Base-by-base conservation (phyloP, 129 eudicot genomes). In the Chrysanthemum lavandulifolium region DNA sequence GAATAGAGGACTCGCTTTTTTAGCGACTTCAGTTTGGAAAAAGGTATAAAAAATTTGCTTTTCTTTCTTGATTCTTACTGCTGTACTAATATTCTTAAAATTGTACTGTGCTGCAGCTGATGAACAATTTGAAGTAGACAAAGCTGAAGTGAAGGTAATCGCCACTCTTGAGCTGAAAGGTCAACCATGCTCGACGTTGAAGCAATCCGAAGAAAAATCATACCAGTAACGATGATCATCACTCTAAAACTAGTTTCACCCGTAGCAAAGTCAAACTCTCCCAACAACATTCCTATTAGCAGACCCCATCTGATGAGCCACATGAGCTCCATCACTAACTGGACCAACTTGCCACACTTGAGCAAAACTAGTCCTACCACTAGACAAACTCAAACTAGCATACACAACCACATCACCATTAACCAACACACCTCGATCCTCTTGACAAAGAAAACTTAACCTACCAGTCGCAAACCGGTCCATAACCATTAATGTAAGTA, bases 301-400 rank as follows among this genome's bases (percentile, higher is more conserved):
- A 13, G 81, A 54, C 75, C 25, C 61, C 45, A 43, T 52, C 52
- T 40, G 61, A 81, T 94, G 99, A 43, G 3, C 12, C 10, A 9
- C 63, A 8, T 87, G 91, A 67, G 56, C 54, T 56, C 57, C 86
- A 0, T 76, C 75, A 21, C 67, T 10, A 13, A 93, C 71, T 0
- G 81, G 86, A 7, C 98, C 96, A 50, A 63, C 68, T 67, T 93
- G 96, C 96, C 98, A 92, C 31, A 92, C 90, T 53, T 92, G 98
- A n/a, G 71, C 87, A 58, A 85, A 85, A 14, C 78, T 84, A 11
- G 97, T 86, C 19, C 65, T 56, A 23, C 86, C 83, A 1, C n/a
- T 2, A 1, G 95, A 90, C 72, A 90, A 88, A 70, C 21, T 74
- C 21, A 19, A 19, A 19, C 21, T 19, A 19, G 21, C 21, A 19